phyloP scores from a whole-genome alignment of 2,329 filamentous ascomycete species.

The Harringtonia aguacate region DNA sequence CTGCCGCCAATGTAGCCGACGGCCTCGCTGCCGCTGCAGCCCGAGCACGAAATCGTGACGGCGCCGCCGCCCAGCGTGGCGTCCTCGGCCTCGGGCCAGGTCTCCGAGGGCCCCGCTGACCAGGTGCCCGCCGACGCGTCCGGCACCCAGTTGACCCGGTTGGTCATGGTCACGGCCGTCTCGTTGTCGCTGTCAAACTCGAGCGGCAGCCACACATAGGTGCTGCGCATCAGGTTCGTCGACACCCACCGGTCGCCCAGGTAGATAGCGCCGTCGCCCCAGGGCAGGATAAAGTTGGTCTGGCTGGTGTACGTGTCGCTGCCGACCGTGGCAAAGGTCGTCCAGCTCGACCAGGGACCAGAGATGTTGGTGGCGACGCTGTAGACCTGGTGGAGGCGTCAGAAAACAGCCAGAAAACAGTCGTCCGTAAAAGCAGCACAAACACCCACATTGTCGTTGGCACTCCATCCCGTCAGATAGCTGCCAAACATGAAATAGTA shows the following conservation, averaged over 20 bases:
- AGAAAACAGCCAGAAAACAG: neutral
- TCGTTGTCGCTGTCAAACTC: constrained; percentile 22
- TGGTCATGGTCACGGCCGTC: constrained; percentile 36
- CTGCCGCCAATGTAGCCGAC: constrained; percentile 46
- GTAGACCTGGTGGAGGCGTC: constrained; percentile 21
- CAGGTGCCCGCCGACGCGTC: constrained; percentile 11
- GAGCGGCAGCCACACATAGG: constrained; percentile 56
- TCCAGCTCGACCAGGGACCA: constrained; percentile 28
- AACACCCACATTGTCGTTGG: constrained; percentile 35
- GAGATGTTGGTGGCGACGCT: neutral
- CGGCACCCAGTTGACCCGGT: constrained; percentile 44
- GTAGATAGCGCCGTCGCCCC: constrained; percentile 27
- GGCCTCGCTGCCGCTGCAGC: constrained; percentile 37
- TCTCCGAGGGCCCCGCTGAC: constrained; percentile 27
- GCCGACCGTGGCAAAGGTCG: constrained; percentile 34
- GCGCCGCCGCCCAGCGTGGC: constrained; percentile 33
- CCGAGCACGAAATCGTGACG: constrained; percentile 32
- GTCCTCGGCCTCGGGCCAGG: neutral
- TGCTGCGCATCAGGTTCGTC: constrained; percentile 37
- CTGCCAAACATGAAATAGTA: constrained; percentile 46
- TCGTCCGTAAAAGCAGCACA: neutral
- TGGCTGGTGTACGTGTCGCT: constrained; percentile 38
- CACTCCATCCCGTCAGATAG: constrained; percentile 28
- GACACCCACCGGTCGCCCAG: constrained; percentile 47
- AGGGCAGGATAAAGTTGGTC: constrained; percentile 35